Conservation (phyloP, 2,329 filamentous ascomycete genomes). For the Fusarium devonianum region DNA sequence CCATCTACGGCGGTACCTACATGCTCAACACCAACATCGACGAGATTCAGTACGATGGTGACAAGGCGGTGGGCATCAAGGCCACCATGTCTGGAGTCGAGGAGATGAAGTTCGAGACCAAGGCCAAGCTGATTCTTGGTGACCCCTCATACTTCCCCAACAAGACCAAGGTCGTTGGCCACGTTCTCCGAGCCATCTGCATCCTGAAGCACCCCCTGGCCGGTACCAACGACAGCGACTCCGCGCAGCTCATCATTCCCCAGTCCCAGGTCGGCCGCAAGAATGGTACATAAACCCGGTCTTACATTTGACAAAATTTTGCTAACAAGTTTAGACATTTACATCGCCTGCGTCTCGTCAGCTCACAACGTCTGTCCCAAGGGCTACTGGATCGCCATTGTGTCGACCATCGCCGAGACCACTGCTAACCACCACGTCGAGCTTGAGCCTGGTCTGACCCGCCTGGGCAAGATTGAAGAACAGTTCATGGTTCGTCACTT, state of each 20-base stretch:
- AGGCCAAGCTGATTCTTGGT: constrained; percentile 93
- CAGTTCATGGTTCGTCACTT: constrained; percentile 80
- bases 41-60: constrained; percentile 83
- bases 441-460: constrained; percentile 88
- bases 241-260: constrained; percentile 93
- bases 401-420: constrained; percentile 95
- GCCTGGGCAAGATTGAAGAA: constrained; percentile 93
- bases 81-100: constrained; percentile 93
- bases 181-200: constrained; percentile 95
- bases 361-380: constrained; percentile 98
- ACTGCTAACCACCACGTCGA: constrained; percentile 94
- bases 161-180: constrained; percentile 87
- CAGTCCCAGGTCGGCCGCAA: constrained; percentile 97
- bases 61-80: constrained; percentile 93
- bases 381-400: constrained; percentile 98
- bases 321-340: constrained; percentile 72
- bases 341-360: constrained; percentile 93
- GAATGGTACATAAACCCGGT: constrained; percentile 73
- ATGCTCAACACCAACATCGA: constrained; percentile 98
- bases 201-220: constrained; percentile 94
- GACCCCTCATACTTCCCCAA: constrained; percentile 96
- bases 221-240: constrained; percentile 88
- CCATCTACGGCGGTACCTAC: constrained; percentile 98
- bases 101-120: constrained; percentile 95
- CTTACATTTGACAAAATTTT: not conserved